These are phyloP conservation scores for Starmerella roubikii DNA, from an alignment of 805 yeast genomes.

Conservation along the genomic window DNA sequence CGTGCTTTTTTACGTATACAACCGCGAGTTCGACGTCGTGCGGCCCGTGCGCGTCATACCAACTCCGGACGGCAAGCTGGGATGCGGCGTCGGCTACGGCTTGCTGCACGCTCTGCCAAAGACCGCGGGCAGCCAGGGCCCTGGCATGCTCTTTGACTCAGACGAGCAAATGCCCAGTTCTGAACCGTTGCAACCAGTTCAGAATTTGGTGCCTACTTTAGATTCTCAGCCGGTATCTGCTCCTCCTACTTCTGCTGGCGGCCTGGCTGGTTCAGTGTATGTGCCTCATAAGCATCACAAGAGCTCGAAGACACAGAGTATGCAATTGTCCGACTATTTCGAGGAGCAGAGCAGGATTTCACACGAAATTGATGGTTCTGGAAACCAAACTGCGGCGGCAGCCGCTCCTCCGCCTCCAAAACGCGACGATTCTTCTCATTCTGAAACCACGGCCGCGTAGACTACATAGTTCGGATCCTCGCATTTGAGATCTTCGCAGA, in stretches of 20 bases:
- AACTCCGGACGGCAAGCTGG: conserved; percentile 68
- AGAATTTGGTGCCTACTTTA: neutral
- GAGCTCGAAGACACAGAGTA: neutral
- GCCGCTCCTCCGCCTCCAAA: too few species aligned
- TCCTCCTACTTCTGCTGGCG: neutral
- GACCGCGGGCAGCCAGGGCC: conserved; percentile 26
- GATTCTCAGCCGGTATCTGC: neutral
- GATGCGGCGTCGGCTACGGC: conserved; percentile 94
- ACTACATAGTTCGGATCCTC: neutral
- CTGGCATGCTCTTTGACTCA: conserved; percentile 18
- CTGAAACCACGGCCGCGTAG: neutral
- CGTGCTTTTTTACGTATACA: conserved; percentile 52
- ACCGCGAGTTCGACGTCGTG: conserved; percentile 71
- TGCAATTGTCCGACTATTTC: conserved; percentile 17
- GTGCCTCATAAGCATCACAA: conserved; percentile 1
- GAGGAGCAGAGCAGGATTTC: conserved; percentile 20
- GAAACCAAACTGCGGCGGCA: neutral
- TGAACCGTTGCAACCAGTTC: neutral
- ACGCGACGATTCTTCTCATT: too few species aligned
- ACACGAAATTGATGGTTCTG: conserved; percentile 16
- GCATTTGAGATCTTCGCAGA: neutral
- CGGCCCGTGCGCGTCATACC: conserved; percentile 78
- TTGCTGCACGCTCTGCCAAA: conserved; percentile 74
- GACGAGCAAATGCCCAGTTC: neutral
- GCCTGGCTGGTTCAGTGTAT: neutral